phyloP scores from a whole-genome alignment of 331 rosid species.

The Pyracantha coccinea region DNA sequence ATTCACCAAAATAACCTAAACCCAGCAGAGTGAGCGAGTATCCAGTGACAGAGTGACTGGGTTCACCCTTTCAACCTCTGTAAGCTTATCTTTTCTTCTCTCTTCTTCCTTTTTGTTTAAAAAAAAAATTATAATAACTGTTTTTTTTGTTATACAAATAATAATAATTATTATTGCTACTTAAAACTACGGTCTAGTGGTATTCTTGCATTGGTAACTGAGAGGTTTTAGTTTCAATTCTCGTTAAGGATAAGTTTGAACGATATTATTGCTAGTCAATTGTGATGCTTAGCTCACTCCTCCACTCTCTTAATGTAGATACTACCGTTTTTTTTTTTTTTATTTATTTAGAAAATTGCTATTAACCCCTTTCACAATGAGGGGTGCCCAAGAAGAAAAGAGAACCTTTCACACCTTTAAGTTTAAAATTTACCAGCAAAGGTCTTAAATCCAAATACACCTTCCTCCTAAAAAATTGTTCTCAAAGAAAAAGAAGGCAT shows the following conservation, averaged over 20 bases:
- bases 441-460: neutral
- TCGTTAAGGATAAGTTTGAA: no score
- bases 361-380: neutral
- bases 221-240: no score
- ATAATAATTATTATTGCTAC: neutral
- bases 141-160: neutral
- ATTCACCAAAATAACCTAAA: slow-evolving; percentile 23
- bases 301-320: no score
- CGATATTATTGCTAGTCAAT: no score
- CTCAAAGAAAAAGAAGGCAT: slow-evolving; percentile 2
- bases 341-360: neutral
- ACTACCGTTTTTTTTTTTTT: no score
- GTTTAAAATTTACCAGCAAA: slow-evolving; percentile 20
- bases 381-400: slow-evolving; percentile 16
- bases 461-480: neutral
- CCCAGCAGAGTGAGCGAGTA: slow-evolving; percentile 9
- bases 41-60: neutral
- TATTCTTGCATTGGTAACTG: no score
- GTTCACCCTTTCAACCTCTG: neutral
- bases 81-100: neutral
- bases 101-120: neutral
- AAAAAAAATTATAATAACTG: neutral
- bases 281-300: fast-evolving
- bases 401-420: slow-evolving; percentile 20
- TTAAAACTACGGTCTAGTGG: fast-evolving